Conservation (phyloP, 2,329 filamentous ascomycete species). For the Alternaria solani region DNA sequence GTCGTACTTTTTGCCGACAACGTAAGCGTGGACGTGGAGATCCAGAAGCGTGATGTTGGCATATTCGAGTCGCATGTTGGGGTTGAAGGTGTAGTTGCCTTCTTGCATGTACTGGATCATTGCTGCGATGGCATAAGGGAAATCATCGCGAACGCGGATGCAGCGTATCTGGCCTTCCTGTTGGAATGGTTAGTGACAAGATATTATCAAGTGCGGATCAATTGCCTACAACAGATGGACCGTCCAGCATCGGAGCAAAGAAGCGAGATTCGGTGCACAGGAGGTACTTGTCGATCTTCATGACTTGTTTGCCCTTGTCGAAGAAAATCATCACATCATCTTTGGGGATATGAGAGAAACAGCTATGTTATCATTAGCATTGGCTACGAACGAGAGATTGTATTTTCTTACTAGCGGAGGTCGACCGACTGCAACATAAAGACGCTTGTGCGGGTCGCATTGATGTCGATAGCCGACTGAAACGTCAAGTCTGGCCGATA, state of each 20-base stretch:
- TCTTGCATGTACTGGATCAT: slow-evolving; percentile 32
- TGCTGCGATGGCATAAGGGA: slow-evolving; percentile 28
- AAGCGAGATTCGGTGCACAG: slow-evolving; percentile 25
- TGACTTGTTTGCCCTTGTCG: slow-evolving; percentile 22
- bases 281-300: slow-evolving; percentile 25
- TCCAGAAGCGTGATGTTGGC: slow-evolving; percentile 33
- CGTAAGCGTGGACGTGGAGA: slow-evolving; percentile 37
- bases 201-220: not conserved
- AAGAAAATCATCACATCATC: slow-evolving; percentile 29
- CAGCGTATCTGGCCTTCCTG: slow-evolving; percentile 14
- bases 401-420: slow-evolving; percentile 17
- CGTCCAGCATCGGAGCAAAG: slow-evolving; percentile 24
- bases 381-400: not conserved
- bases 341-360: slow-evolving; percentile 14
- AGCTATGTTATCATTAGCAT: slow-evolving; percentile 13
- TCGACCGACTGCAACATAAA: slow-evolving; percentile 4
- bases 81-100: slow-evolving; percentile 28
- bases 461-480: not conserved
- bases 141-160: slow-evolving; percentile 33
- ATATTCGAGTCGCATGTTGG: slow-evolving; percentile 9
- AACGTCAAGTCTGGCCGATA: not conserved
- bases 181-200: not conserved
- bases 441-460: slow-evolving; percentile 16
- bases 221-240: slow-evolving; percentile 16
- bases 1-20: slow-evolving; percentile 31